phyloP scores from a whole-genome alignment of 2,329 filamentous ascomycete genomes.

The Diaporthe capsici region DNA sequence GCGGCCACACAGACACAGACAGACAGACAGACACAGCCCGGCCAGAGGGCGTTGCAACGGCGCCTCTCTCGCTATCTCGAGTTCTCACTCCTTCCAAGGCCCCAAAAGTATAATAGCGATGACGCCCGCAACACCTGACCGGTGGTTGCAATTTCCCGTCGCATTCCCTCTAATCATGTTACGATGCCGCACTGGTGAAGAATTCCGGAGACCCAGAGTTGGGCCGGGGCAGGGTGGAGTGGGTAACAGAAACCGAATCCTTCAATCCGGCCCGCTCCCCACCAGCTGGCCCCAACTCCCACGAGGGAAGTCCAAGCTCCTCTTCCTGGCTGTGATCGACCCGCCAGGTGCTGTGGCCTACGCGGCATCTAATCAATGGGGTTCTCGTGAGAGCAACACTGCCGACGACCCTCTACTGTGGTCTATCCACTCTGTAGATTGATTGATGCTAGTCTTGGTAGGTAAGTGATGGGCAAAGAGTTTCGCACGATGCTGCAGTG shows the following conservation, averaged over 20 bases:
- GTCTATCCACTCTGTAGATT: not conserved
- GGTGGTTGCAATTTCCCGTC: slow-evolving; percentile 25
- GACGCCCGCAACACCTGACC: slow-evolving; percentile 22
- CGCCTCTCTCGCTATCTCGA: not conserved
- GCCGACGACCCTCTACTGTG: not conserved
- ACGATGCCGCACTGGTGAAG: slow-evolving; percentile 30
- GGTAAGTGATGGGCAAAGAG: not conserved
- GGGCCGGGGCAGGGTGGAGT: slow-evolving; percentile 13
- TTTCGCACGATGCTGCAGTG: slow-evolving; percentile 12
- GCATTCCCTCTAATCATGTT: slow-evolving; percentile 28
- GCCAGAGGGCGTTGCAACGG: slow-evolving; percentile 6
- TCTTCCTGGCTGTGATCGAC: not conserved
- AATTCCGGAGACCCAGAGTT: slow-evolving; percentile 26
- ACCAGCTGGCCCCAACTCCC: slow-evolving; percentile 14
- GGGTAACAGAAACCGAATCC: slow-evolving; percentile 17
- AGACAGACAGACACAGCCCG: not conserved
- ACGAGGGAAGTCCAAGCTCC: slow-evolving; percentile 21
- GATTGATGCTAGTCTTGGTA: not conserved
- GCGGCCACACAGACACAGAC: slow-evolving; percentile 27
- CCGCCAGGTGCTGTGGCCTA: not conserved
- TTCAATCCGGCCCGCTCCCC: slow-evolving; percentile 33
- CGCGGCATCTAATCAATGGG: not conserved
- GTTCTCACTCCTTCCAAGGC: not conserved
- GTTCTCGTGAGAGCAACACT: not conserved
- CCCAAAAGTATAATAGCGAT: slow-evolving; percentile 28